phyloP scores from a whole-genome alignment of 2,329 filamentous ascomycete species.

The Neofusicoccum ribis region DNA sequence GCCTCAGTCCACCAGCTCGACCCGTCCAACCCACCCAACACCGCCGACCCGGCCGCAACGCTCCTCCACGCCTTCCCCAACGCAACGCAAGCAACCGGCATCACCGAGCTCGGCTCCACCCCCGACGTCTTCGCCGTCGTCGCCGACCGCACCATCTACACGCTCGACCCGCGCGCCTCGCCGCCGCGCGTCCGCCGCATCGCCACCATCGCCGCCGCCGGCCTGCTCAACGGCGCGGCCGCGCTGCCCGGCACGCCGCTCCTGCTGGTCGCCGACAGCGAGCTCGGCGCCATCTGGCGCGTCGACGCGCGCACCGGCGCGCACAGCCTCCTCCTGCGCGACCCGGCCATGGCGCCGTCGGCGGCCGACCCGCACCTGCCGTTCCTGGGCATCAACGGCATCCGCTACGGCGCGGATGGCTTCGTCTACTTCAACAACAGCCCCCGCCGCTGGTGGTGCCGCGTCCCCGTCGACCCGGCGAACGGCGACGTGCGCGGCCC shows the following conservation, averaged over 20 bases:
- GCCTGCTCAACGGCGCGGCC: constrained; percentile 29
- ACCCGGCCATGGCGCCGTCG: constrained; percentile 23
- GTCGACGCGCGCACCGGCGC: constrained; percentile 22
- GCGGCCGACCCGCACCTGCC: constrained; percentile 7
- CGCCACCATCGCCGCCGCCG: constrained; percentile 22
- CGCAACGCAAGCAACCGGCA: neutral
- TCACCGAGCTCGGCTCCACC: neutral
- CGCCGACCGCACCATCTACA: constrained; percentile 1
- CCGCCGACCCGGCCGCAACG: constrained; percentile 23
- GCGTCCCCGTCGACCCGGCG: too few species aligned
- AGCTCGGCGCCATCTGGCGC: constrained; percentile 23
- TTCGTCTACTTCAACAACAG: constrained; percentile 25
- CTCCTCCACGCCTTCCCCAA: constrained; percentile 32
- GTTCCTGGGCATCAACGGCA: constrained; percentile 27
- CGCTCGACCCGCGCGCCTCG: neutral
- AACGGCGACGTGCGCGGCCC: too few species aligned
- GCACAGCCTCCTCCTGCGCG: constrained; percentile 21
- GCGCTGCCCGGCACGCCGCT: constrained; percentile 16
- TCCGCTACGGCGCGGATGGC: constrained; percentile 21
- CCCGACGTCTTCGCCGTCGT: constrained; percentile 36
- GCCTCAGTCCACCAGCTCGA: constrained; percentile 37
- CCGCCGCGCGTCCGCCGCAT: constrained; percentile 20
- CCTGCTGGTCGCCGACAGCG: constrained; percentile 27
- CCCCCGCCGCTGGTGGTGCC: too few species aligned
- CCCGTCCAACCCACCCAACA: constrained; percentile 23